Percentiles rank a stretch among this genome's conserved stretches.
These are phyloP conservation scores for Paramecium sonneborni DNA, from an alignment of 73 alveolate species.

Conservation along the genomic window DNA sequence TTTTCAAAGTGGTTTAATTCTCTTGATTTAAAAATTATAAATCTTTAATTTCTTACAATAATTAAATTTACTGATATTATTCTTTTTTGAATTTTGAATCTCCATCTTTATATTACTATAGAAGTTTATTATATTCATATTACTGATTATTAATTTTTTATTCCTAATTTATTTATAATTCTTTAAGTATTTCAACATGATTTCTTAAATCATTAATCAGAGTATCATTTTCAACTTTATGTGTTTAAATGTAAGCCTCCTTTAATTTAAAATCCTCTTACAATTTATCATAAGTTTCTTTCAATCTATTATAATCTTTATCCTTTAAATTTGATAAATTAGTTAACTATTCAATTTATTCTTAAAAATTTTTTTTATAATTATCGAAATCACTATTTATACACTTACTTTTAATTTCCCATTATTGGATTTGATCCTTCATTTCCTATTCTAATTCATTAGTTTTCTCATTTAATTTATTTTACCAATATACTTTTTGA, in stretches of 20 bases:
- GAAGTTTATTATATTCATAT: neutral
- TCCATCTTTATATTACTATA: neutral
- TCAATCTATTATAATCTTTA: neutral
- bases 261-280: neutral
- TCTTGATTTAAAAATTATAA: neutral
- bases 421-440: neutral
- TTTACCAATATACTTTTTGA: neutral
- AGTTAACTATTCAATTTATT: neutral
- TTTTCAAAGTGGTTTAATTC: neutral
- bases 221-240: neutral
- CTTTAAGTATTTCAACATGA: neutral
- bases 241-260: neutral
- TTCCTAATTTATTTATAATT: neutral
- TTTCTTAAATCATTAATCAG: neutral
- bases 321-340: neutral
- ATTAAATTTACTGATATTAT: neutral
- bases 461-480: neutral
- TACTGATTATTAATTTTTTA: neutral
- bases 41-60: neutral
- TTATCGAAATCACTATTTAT: neutral
- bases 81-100: neutral
- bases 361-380: neutral
- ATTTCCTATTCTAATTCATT: neutral
- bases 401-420: neutral
- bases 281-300: neutral